Evolutionary conservation across 148 eudicot genomes (phyloP).

Genomic region (Rhododendron simsii): DNA sequence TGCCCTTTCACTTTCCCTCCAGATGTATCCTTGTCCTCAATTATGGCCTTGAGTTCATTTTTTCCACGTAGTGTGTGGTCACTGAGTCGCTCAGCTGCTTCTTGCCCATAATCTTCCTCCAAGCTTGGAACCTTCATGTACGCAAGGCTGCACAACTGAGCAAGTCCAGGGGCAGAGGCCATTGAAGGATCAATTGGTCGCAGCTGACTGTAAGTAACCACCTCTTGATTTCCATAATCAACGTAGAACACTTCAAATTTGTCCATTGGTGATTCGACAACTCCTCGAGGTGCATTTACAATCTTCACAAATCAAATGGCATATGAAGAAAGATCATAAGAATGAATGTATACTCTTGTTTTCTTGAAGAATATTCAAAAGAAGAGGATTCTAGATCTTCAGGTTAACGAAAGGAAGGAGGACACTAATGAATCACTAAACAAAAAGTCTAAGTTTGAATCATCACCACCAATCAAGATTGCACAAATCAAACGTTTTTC

Average conservation of each 20-base stretch:
- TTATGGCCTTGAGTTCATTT: slow-evolving; percentile 65
- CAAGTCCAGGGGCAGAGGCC: slow-evolving; percentile 59
- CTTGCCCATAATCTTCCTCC: slow-evolving; percentile 89
- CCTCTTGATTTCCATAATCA: slow-evolving; percentile 94
- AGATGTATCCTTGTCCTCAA: slow-evolving; percentile 81
- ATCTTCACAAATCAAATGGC: slow-evolving; percentile 21
- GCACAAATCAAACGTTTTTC: neutral
- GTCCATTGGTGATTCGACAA: slow-evolving; percentile 54
- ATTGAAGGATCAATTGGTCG: slow-evolving; percentile 72
- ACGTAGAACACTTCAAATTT: slow-evolving; percentile 88
- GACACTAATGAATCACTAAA: neutral
- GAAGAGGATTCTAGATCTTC: neutral
- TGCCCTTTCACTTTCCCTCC: slow-evolving; percentile 90
- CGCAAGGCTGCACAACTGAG: slow-evolving; percentile 88
- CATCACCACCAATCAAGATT: neutral
- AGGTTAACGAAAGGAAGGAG: neutral
- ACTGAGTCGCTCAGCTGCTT: slow-evolving; percentile 68
- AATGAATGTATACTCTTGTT: neutral
- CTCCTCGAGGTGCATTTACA: slow-evolving; percentile 70
- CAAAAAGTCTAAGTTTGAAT: neutral
- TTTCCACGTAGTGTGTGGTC: slow-evolving; percentile 55
- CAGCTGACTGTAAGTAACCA: slow-evolving; percentile 59
- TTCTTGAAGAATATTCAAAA: neutral
- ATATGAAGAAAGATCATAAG: neutral
- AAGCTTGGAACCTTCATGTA: slow-evolving; percentile 67